A percentile compares a stretch with the other conserved stretches of the same genome.
Evolutionary conservation across 768 basidiomycete species (phyloP).

Genomic region (Russula vinacea): DNA sequence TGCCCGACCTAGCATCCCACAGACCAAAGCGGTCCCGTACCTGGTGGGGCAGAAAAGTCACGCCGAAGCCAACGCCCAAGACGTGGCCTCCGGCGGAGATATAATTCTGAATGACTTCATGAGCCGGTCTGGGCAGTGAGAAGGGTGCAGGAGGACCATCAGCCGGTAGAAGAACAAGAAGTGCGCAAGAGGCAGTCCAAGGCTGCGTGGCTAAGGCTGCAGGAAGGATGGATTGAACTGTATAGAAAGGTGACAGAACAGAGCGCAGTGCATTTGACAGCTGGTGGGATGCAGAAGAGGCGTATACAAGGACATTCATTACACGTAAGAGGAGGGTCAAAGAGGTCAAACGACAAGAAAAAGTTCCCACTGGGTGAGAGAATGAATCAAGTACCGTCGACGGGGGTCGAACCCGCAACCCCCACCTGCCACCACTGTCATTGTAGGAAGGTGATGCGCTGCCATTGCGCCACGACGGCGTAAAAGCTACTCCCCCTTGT

Average conservation of each 20-base stretch:
- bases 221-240: constrained; percentile 65
- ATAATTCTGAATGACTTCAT: constrained; percentile 51
- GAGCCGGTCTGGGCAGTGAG: constrained; percentile 41
- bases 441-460: constrained; percentile 39
- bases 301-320: constrained; percentile 80
- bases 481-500: background rate
- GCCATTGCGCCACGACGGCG: constrained; percentile 39
- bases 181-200: constrained; percentile 71
- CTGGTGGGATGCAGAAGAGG: constrained; percentile 40
- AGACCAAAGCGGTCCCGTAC: constrained; percentile 37
- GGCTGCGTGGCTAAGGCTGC: constrained; percentile 61
- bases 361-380: background rate
- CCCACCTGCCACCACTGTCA: constrained; percentile 31
- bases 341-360: background rate
- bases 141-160: constrained; percentile 41
- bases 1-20: constrained; percentile 41
- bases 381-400: constrained; percentile 31
- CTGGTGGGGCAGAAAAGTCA: constrained; percentile 43
- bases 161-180: constrained; percentile 73
- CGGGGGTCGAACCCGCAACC: constrained; percentile 40
- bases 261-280: constrained; percentile 42
- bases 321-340: background rate
- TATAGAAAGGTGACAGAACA: constrained; percentile 69
- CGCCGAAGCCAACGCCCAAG: constrained; percentile 61
- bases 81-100: constrained; percentile 68